Evolutionary conservation across 768 basidiomycete species (phyloP), one percentile per base, ranked within the genome.

Genomic region (Russula abietina): DNA sequence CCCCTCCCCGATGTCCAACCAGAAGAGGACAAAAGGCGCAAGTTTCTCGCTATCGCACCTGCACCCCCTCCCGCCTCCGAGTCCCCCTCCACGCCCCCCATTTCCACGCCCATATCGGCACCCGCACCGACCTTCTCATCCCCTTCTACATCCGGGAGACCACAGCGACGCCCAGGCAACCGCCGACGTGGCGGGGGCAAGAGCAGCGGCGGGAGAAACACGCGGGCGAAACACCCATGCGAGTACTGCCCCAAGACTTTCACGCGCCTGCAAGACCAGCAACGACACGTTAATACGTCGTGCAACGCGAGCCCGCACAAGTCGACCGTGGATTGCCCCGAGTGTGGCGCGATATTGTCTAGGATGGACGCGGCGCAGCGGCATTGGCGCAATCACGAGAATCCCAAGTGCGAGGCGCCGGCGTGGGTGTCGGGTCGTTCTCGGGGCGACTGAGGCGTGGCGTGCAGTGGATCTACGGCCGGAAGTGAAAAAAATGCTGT

Each of bases 381-480:
- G 19, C 67, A 67, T 17, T 61, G 65, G 65, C 65, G 58, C 0
- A 36, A 28, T 1, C 66, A 67, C 32, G 54, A 59, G 55, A 60
- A 64, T 9, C 63, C 58, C 24, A 26, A 32, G 10, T 41, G 48
- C 16, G 48, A 43, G 30, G 1, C 60, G 28, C 65, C 65, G 0
- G 33, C 19, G 28, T 61, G 60, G 60, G 43, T 22, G n/a, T 46
- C 38, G 10, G 1, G 8, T 4, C 26, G 39, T 6, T 11, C 4
- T 10, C 30, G 54, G 50, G 55, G 3, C n/a, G 3, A 24, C n/a
- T 45, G 12, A 48, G 14, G 38, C 38, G 16, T 39, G n/a, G n/a
- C n/a, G n/a, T n/a, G n/a, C n/a, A n/a, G n/a, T n/a, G 38, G 38
- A 39, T 39, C 12, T 36, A n/a, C 36, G 11, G 36, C 36, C 36